These are phyloP conservation scores for Canavalia ensiformis DNA, from an alignment of 306 rosid genomes.

Conservation along the genomic window DNA sequence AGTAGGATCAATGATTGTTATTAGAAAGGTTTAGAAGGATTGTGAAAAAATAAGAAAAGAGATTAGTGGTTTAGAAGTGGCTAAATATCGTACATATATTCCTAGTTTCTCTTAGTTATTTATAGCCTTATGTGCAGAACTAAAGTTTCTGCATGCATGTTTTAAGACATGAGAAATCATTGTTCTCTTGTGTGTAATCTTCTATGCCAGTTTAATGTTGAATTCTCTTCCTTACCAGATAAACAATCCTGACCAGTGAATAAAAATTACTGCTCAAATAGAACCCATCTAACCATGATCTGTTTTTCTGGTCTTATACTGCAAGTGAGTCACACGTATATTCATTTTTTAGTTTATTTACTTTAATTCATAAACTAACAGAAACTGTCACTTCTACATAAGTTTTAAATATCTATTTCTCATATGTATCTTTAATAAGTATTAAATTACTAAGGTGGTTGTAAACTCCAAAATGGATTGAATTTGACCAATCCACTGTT, in stretches of 20 bases:
- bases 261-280: slow-evolving; percentile 13
- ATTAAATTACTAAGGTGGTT: background rate
- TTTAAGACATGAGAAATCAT: slow-evolving; percentile 7
- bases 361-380: background rate
- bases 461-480: slow-evolving; percentile 15
- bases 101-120: background rate
- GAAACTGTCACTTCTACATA: background rate
- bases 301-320: background rate
- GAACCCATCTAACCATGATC: background rate
- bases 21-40: slow-evolving; percentile 27
- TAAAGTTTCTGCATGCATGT: slow-evolving; percentile 30
- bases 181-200: slow-evolving; percentile 11
- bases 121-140: background rate
- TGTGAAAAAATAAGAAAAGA: background rate
- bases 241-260: slow-evolving; percentile 7
- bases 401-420: background rate
- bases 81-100: slow-evolving; percentile 27
- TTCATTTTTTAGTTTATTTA: slow-evolving; percentile 6
- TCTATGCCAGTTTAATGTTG: slow-evolving; percentile 3
- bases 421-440: background rate
- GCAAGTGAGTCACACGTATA: background rate
- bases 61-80: background rate
- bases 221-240: background rate
- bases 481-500: slow-evolving; percentile 22
- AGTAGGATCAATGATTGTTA: slow-evolving; percentile 22